Evolutionary conservation across 2,329 filamentous ascomycete species (phyloP), one percentile per base, ranked within the genome.

Genomic region (Cercospora nicotianae): DNA sequence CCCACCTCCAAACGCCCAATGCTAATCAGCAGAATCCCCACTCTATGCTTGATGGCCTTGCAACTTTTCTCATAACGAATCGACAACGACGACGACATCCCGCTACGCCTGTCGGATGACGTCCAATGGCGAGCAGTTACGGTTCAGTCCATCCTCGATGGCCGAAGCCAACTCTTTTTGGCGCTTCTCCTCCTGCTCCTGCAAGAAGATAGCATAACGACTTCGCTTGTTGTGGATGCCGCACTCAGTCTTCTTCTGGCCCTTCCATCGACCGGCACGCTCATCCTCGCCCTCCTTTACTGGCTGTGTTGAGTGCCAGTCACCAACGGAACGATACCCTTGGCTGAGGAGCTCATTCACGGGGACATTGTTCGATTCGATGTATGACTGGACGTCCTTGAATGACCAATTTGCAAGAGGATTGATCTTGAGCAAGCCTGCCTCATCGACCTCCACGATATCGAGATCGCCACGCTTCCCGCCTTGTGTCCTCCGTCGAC

Each of bases 161-260:
- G 78, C 78, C 28, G 77, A 76, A 63, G 73, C 77, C 45, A 87
- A 74, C 51, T 84, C 85, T 73, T 87, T 82, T 71, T 88, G 86
- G 73, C 89, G 84, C 83, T 92, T 90, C 77, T 85, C 82, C 78
- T 93, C 90, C 80, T 91, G 87, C 69, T 93, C 89, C 75, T 86
- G 85, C 65, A 96, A 82, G 81, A 91, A 97, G 81, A 94, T 89
- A 10, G 93, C 91, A 77, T 98, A 99, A 74, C 93, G 90, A 67
- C 92, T 96, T 80, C 94, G 90, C 82, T 95, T 96, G 86, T 98
- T 98, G 87, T 99, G 95, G 78, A 99, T 98, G 59, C 95, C 95
- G 80, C 95, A 99, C 84, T 99, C 95, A 16, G 93, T 96, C 90
- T 99, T 99, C 76, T 86, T 83, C 80, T 93, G 91, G 70, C 95